A percentile compares a stretch with the other conserved stretches of the same genome.
These are phyloP conservation scores for Dryas octopetala DNA, from an alignment of 306 rosid genomes.

Conservation along the genomic window DNA sequence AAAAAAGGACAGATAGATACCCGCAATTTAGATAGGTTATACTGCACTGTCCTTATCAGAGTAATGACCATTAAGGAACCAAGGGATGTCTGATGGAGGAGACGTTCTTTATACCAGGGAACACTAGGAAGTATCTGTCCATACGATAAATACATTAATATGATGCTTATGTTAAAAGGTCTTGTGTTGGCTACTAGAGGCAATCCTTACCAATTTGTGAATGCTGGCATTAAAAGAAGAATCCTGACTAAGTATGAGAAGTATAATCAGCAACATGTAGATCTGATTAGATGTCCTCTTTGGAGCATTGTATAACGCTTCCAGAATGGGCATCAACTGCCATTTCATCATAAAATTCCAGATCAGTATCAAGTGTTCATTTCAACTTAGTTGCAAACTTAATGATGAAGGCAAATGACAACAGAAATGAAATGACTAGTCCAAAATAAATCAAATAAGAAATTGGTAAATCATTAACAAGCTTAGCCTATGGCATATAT, in stretches of 20 bases:
- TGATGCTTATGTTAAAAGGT: slow-evolving; percentile 16
- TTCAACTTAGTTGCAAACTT: neutral
- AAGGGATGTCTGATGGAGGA: slow-evolving; percentile 92
- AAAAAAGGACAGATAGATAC: slow-evolving; percentile 43
- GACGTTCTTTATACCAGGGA: slow-evolving; percentile 98
- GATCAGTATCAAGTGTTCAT: slow-evolving; percentile 18
- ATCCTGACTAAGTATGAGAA: slow-evolving; percentile 97
- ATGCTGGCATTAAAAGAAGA: slow-evolving; percentile 95
- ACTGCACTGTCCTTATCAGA: slow-evolving; percentile 96
- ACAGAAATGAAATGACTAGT: neutral
- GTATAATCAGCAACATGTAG: slow-evolving; percentile 91
- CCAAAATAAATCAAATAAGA: neutral
- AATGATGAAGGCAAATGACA: neutral
- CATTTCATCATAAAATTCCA: slow-evolving; percentile 34
- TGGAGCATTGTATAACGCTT: slow-evolving; percentile 87
- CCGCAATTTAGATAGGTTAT: slow-evolving; percentile 91
- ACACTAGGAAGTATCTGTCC: slow-evolving; percentile 79
- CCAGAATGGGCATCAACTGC: slow-evolving; percentile 97
- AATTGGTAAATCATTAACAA: neutral
- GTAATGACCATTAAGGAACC: slow-evolving; percentile 94
- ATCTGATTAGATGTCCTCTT: slow-evolving; percentile 88
- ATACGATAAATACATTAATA: slow-evolving; percentile 31
- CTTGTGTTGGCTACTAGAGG: slow-evolving; percentile 11
- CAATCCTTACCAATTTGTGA: slow-evolving; percentile 77
- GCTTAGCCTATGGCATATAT: neutral